Base-by-base conservation (phyloP, 1,284 basidiomycete species). In the Marasmius sp. region DNA sequence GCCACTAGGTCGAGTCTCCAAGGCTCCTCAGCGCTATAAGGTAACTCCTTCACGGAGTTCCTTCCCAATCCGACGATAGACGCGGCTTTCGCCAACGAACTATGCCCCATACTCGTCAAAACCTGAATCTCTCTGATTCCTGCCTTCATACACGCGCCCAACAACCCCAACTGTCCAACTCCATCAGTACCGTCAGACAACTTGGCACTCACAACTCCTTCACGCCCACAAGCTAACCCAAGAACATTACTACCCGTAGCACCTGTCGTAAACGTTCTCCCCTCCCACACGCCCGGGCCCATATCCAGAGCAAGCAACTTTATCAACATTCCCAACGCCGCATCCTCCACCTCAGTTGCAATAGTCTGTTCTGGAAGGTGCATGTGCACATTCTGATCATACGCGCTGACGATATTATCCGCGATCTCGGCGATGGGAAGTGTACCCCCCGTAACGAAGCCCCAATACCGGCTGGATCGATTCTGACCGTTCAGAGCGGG, bases 361-460 rank as follows among this genome's bases (percentile, higher is more conserved):
- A 64, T 39, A 7, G 63, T 58, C 58, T 64, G 54, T 18, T 33
- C 20, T 9, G 65, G 65, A 8, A 50, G 9, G 45, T 62, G 47
- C 11, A 62, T 58, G 27, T 62, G 61, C 6, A 48, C 63, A 36
- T 64, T 64, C 39, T 66, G 65, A 56, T 66, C 65, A 48, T 60
- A 61, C 8, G 48, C 58, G 49, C 58, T 61, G 2, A 58, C 58
- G 2, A 64, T 36, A 41, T 59, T 61, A 33, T 66, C 65, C 6
- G 63, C 65, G 14, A 62, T 62, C 33, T 62, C 45, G 8, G 65
- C 37, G 0, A 63, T 63, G 1, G 54, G 55, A 4, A 63, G 64
- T 14, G 1, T 54, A 6, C 58, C 62, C 1, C 65, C 65, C 0
- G 61, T 66, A 11, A 62, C 37, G 37, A 64, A 66, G 8, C 60